Conservation (phyloP, 2,329 filamentous ascomycete species). For the Leptographium procerum region DNA sequence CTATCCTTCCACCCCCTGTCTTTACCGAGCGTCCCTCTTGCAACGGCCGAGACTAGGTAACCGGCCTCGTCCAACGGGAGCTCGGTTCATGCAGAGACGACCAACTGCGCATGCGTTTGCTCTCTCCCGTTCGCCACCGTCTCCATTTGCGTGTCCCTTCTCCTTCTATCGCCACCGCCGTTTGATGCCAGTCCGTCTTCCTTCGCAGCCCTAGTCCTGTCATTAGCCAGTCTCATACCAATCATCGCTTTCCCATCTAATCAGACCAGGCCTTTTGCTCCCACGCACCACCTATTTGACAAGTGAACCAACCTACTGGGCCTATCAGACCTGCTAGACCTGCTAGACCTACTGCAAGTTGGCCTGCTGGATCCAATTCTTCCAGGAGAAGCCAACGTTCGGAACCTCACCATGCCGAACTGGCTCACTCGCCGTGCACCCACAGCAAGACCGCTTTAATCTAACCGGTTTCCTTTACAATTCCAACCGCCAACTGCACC, state of each 20-base stretch:
- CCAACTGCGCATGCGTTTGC: neutral
- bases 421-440: neutral
- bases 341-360: too few relatives aligned
- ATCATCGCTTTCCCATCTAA: too few relatives aligned
- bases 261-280: too few relatives aligned
- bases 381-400: too few relatives aligned
- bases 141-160: neutral
- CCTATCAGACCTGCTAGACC: too few relatives aligned
- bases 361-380: too few relatives aligned
- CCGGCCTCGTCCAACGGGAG: neutral
- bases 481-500: neutral
- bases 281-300: neutral
- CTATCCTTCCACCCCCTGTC: neutral
- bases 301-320: too few relatives aligned
- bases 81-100: neutral
- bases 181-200: neutral
- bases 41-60: constrained; percentile 1
- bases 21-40: neutral
- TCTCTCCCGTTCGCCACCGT: neutral
- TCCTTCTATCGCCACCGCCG: neutral
- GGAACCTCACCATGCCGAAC: neutral
- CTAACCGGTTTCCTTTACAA: constrained; percentile 7
- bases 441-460: constrained; percentile 3
- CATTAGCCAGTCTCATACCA: neutral
- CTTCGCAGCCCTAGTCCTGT: neutral